phyloP scores from a whole-genome alignment of 2,329 filamentous ascomycete genomes.

The Aspergillus neoniger region DNA sequence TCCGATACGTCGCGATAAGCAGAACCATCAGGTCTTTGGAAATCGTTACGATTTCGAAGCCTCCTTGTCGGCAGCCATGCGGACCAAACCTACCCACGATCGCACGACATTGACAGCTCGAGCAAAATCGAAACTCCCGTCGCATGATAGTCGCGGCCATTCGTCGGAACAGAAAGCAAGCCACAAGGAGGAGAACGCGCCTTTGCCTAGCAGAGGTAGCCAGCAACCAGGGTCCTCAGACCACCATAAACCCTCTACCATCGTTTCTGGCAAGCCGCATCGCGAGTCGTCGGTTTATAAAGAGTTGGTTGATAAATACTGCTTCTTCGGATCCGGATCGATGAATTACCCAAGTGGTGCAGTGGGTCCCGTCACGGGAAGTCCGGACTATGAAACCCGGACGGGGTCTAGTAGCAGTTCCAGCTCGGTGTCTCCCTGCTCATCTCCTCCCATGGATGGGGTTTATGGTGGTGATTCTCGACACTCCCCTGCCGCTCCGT shows the following conservation, averaged over 20 bases:
- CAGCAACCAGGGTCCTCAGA: constrained; percentile 19
- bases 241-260: constrained; percentile 54
- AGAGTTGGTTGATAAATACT: constrained; percentile 98
- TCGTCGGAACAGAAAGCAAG: constrained; percentile 9
- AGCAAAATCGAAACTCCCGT: constrained; percentile 56
- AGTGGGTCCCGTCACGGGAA: neutral
- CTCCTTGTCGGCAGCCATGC: constrained; percentile 82
- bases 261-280: constrained; percentile 63
- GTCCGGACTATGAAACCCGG: constrained; percentile 1
- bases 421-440: constrained; percentile 24
- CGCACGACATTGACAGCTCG: constrained; percentile 57
- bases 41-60: constrained; percentile 95
- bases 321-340: constrained; percentile 70
- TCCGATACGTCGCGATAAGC: constrained; percentile 49
- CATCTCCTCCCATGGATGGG: constrained; percentile 29
- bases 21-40: constrained; percentile 72
- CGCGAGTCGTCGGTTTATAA: constrained; percentile 90
- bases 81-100: constrained; percentile 64
- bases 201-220: constrained; percentile 22
- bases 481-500: constrained; percentile 31
- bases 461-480: constrained; percentile 12
- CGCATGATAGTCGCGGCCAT: constrained; percentile 18
- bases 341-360: constrained; percentile 38
- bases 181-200: constrained; percentile 18
- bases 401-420: constrained; percentile 8